Evolutionary conservation across 352 stramenopile species (phyloP), one percentile per base, ranked within the genome.

Genomic region (Phytophthora parvispora): DNA sequence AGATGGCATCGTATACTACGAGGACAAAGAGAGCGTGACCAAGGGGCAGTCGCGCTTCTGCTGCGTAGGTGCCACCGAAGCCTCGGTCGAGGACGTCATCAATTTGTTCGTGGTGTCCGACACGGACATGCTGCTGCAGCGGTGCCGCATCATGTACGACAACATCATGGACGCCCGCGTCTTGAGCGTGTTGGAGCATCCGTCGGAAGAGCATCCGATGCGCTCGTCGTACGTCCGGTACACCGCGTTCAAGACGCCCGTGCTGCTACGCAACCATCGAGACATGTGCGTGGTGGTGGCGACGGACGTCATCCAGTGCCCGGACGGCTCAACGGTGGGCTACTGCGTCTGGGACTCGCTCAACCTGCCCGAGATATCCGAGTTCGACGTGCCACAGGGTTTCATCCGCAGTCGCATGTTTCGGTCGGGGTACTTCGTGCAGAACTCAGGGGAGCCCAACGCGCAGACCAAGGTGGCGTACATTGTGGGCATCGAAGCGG

Each of bases 261-360:
- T 52, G 22, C 45, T 82, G 28, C 38, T 82, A 43, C 70, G 74
- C 27, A 75, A 78, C 43, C 52, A 78, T 38, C 77, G 77, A 15
- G 77, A 82, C 18, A 80, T 80, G 71, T 80, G 73, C 28, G 77
- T 84, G 1, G 67, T 80, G 3, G 77, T 84, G 9, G 59, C 74
- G 8, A 84, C 77, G 15, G 71, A 84, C 53, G 64, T 84, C 5
- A 74, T 80, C 28, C 32, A 72, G 27, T 72, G 61, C 9, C 64
- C 77, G 9, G 67, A 82, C 15, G 74, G 77, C 3, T 81, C 77
- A 1, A 82, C 71, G 1, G 40, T 82, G 40, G 77, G 74, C 28
- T 84, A 84, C 51, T 84, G 77, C 40, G 74, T 84, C 20, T 84
- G 74, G 74, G 77, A 82, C 51, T 82, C 77, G 40, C 74, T 84